Base-by-base conservation (phyloP, 1,139 yeast genomes). In the Suhomyces coccinellae region DNA sequence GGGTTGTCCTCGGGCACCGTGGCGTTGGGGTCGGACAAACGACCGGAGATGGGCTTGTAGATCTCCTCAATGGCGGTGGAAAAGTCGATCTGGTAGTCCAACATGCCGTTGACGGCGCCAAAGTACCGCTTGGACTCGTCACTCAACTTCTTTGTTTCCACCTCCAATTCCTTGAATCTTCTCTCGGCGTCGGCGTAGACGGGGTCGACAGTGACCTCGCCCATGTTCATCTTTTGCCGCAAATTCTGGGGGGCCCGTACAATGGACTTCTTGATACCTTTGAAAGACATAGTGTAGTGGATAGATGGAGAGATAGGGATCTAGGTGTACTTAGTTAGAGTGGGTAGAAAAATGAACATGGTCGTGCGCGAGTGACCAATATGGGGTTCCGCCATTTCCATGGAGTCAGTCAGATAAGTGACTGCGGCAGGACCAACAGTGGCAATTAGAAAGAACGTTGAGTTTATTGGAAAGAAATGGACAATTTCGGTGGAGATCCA, bases 111-210 rank as follows among this genome's bases (percentile, higher is more conserved):
- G 48, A 93, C 96, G 0, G 99, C 96, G 35, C 79, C 77, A 55
- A 88, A 89, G 66, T 93, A 93, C 61, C 96, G 80, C 59, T 85
- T 87, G 38, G 96, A 85, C 68, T 93, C 98, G 44, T 86, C 90
- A 56, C 93, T 87, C 51, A 93, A 75, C 62, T 89, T 87, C 69
- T 89, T 87, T 39, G 98, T 90, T 66, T 91, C 97, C 16, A 69
- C 65, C 65, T 93, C 99, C 59, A 93, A 73, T 62, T 91, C 97
- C 62, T 87, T 87, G 75, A 95, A 93, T 58, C 99, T 80, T 64
- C 97, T 79, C 66, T 93, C 99, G 8, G 98, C 98, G 68, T 93
- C 99, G 40, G 79, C 78, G 63, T 90, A 93, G 16, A 93, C 97
- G 0, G 96, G 81, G 62, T 93, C 99, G 44, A 73, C 77, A 41